phyloP scores from a whole-genome alignment of 2,329 filamentous ascomycete species.

The Neofusicoccum kwambonambiense region DNA sequence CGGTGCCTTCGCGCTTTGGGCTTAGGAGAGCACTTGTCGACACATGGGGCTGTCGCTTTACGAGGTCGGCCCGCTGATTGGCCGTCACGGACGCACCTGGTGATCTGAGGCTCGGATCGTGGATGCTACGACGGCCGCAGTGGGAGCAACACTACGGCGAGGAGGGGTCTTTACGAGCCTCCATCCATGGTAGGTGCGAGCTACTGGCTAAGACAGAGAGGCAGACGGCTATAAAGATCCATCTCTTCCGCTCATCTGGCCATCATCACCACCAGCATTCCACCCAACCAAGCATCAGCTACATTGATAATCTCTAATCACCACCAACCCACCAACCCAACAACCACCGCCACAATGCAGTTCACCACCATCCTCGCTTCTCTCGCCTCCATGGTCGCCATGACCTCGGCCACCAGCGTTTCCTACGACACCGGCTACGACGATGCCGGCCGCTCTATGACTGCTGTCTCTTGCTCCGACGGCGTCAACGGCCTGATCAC shows the following conservation, averaged over 20 bases:
- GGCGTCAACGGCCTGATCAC: slow-evolving; percentile 66
- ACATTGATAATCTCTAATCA: not conserved
- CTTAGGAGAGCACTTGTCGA: not conserved
- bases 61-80: slow-evolving; percentile 8
- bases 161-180: slow-evolving; percentile 3
- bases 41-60: not conserved
- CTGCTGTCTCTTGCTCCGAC: slow-evolving; percentile 64
- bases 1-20: not conserved
- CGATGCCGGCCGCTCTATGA: slow-evolving; percentile 54
- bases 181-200: not conserved
- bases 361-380: slow-evolving; percentile 18
- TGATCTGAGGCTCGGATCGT: slow-evolving; percentile 14
- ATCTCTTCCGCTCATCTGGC: not conserved
- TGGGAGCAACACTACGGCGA: not conserved
- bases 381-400: slow-evolving; percentile 16
- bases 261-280: slow-evolving; percentile 9
- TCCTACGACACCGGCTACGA: slow-evolving; percentile 75
- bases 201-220: not conserved
- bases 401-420: slow-evolving; percentile 41
- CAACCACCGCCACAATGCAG: slow-evolving; percentile 17
- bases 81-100: not conserved
- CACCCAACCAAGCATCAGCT: not conserved
- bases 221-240: not conserved
- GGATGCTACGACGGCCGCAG: not conserved
- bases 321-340: not conserved